phyloP scores from a whole-genome alignment of 2,329 filamentous ascomycete species.

The Exserohilum rostratum region DNA sequence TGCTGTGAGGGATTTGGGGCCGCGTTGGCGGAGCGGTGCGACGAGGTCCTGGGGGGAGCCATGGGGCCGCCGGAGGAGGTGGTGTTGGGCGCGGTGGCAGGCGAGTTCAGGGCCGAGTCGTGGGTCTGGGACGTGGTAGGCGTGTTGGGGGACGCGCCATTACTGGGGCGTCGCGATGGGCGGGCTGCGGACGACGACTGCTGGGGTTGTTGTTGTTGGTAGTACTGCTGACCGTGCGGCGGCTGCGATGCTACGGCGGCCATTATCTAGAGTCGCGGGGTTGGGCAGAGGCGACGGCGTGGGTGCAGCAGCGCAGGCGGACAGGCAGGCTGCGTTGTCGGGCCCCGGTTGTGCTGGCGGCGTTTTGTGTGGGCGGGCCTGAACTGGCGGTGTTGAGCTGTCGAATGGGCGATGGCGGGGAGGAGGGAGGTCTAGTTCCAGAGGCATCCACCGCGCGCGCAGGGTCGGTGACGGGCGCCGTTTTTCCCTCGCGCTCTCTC shows the following conservation, averaged over 20 bases:
- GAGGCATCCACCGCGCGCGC: constrained; percentile 16
- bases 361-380: constrained; percentile 12
- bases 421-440: constrained; percentile 14
- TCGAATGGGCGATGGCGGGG: constrained; percentile 28
- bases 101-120: constrained; percentile 47
- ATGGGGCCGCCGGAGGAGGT: constrained; percentile 66
- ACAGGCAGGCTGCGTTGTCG: constrained; percentile 9
- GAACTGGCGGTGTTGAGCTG: constrained; percentile 22
- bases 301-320: constrained; percentile 5
- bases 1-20: constrained; percentile 35
- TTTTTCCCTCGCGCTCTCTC: too few relatives aligned
- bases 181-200: constrained; percentile 45
- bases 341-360: constrained; percentile 14
- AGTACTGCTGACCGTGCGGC: constrained; percentile 43
- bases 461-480: background rate
- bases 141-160: constrained; percentile 51
- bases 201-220: constrained; percentile 26
- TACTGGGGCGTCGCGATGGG: constrained; percentile 44
- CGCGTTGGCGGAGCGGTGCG: constrained; percentile 58
- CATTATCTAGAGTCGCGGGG: constrained; percentile 35
- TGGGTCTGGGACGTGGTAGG: constrained; percentile 44
- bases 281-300: background rate
- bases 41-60: constrained; percentile 80
- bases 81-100: constrained; percentile 60
- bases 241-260: constrained; percentile 47